Conservation (phyloP, 129 eudicot genomes). For the Deinandra increscens region DNA sequence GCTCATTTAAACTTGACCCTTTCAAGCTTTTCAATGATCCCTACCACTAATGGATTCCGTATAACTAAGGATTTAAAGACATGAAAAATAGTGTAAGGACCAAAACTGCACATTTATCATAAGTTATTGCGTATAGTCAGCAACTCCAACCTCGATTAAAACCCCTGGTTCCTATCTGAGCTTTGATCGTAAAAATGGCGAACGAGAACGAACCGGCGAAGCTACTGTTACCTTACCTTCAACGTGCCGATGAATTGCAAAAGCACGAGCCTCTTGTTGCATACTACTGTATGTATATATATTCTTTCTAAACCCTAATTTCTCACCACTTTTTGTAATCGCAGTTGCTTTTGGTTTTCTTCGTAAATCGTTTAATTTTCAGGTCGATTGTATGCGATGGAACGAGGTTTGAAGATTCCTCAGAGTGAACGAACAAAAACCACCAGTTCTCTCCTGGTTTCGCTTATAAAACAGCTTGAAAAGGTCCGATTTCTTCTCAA, state of each 20-base stretch:
- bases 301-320: constrained; percentile 32
- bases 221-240: constrained; percentile 80
- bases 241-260: constrained; percentile 97
- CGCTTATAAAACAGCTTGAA: constrained; percentile 91
- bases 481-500: constrained; percentile 46
- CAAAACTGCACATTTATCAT: neutral
- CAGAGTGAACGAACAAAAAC: constrained; percentile 77
- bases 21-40: no score
- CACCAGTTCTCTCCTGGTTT: constrained; percentile 65
- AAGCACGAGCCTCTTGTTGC: constrained; percentile 98
- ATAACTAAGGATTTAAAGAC: no score
- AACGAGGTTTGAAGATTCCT: constrained; percentile 91
- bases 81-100: neutral
- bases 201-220: constrained; percentile 90
- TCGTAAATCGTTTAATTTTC: neutral
- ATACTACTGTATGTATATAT: constrained; percentile 60
- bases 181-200: constrained; percentile 34
- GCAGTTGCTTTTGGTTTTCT: neutral
- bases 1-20: no score
- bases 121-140: constrained; percentile 7
- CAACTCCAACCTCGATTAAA: constrained; percentile 24
- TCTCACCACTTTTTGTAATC: neutral
- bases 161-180: neutral
- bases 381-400: constrained; percentile 99
- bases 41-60: no score